phyloP scores from a whole-genome alignment of 306 rosid species.

The Leucaena leucocephala region DNA sequence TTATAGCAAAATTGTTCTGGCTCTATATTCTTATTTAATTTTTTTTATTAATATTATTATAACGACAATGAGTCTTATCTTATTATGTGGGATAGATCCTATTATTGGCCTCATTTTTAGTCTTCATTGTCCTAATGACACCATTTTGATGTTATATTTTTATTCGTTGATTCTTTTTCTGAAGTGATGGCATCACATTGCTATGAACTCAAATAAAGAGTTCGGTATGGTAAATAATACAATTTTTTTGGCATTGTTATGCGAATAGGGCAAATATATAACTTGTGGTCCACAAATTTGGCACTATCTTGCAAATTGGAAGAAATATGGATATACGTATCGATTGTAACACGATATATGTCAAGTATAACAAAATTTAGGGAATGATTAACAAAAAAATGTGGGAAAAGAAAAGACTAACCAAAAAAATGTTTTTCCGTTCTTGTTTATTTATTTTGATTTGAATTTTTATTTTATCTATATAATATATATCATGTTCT shows the following conservation, averaged over 20 bases:
- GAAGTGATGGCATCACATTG: not conserved
- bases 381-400: not conserved
- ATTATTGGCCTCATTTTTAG: not conserved
- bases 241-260: not conserved
- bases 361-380: not conserved
- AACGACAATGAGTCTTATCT: not conserved
- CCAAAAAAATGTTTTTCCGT: too few relatives aligned
- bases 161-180: not conserved
- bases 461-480: too few relatives aligned
- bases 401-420: too few relatives aligned
- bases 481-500: too few relatives aligned
- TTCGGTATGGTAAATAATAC: not conserved
- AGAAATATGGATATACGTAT: not conserved
- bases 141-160: not conserved
- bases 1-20: constrained; percentile 37
- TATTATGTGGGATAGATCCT: not conserved
- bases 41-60: not conserved
- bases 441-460: too few relatives aligned
- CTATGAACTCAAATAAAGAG: not conserved
- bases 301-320: not conserved
- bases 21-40: constrained; percentile 15
- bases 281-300: not conserved
- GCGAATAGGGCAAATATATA: not conserved
- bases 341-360: not conserved
- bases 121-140: not conserved